These are phyloP conservation scores for Ustilago tritici DNA, from an alignment of 1,284 basidiomycete species.

Conservation along the genomic window DNA sequence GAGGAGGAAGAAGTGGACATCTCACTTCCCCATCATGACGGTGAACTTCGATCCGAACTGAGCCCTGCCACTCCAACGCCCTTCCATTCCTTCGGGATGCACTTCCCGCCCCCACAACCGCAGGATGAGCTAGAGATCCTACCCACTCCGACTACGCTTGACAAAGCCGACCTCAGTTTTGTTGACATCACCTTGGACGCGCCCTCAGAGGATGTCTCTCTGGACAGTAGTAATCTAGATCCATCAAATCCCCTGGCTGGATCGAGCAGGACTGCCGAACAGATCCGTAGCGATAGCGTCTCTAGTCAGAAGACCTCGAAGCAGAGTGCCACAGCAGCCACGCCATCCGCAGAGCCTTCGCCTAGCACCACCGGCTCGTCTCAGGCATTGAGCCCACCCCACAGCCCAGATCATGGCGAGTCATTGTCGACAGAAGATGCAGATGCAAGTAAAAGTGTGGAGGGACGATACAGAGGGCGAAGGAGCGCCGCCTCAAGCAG, in stretches of 20 bases:
- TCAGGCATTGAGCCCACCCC: slow-evolving; percentile 17
- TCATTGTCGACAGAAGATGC: neutral
- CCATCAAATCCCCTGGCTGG: slow-evolving; percentile 19
- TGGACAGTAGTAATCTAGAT: neutral
- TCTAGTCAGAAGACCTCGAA: slow-evolving; percentile 22
- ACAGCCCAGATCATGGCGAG: slow-evolving; percentile 11
- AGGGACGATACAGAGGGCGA: slow-evolving; percentile 44
- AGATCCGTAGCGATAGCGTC: slow-evolving; percentile 41
- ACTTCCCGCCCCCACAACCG: neutral
- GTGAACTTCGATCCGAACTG: slow-evolving; percentile 1
- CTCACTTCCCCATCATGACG: slow-evolving; percentile 9
- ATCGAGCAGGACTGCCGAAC: slow-evolving; percentile 36
- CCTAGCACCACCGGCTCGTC: neutral
- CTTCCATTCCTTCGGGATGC: slow-evolving; percentile 1
- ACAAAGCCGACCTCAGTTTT: slow-evolving; percentile 48
- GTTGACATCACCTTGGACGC: slow-evolving; percentile 44
- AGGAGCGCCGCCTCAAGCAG: slow-evolving; percentile 32
- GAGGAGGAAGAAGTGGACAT: slow-evolving; percentile 36
- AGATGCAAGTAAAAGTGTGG: slow-evolving; percentile 9
- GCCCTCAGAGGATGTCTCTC: neutral
- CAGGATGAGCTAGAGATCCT: neutral
- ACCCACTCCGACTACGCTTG: slow-evolving; percentile 2
- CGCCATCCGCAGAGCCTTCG: neutral
- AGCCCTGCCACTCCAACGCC: neutral
- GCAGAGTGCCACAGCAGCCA: neutral